These are phyloP conservation scores for Teunomyces funiuensis DNA, from an alignment of 805 yeast species.

Conservation along the genomic window DNA sequence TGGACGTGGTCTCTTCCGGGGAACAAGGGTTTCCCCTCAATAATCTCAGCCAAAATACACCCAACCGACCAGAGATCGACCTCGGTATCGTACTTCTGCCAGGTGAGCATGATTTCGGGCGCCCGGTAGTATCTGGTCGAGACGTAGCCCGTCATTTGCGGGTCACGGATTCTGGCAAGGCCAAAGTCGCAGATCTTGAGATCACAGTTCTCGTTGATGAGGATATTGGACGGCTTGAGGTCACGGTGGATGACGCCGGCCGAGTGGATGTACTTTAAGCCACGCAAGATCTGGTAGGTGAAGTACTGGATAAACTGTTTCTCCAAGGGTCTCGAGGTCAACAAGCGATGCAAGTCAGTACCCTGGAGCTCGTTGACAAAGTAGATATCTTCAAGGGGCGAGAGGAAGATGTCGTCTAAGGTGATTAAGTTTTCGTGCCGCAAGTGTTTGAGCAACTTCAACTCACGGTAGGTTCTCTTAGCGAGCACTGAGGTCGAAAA, in stretches of 20 bases:
- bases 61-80: constrained; percentile 99
- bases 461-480: constrained; percentile 93
- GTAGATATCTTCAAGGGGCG: constrained; percentile 93
- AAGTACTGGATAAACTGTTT: constrained; percentile 96
- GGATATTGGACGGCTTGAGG: constrained; percentile 79
- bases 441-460: constrained; percentile 87
- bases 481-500: constrained; percentile 93
- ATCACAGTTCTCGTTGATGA: constrained; percentile 88
- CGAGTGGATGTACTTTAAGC: constrained; percentile 84
- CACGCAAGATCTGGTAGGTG: constrained; percentile 88
- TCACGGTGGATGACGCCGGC: constrained; percentile 93
- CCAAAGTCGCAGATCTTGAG: constrained; percentile 93
- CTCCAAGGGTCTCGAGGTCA: constrained; percentile 91
- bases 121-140: constrained; percentile 95
- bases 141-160: constrained; percentile 98
- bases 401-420: constrained; percentile 87
- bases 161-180: constrained; percentile 94
- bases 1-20: constrained; percentile 99
- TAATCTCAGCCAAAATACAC: constrained; percentile 96
- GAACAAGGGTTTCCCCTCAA: constrained; percentile 93
- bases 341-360: constrained; percentile 87
- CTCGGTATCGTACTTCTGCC: constrained; percentile 97
- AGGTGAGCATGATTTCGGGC: constrained; percentile 96
- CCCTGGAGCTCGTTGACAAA: constrained; percentile 97
- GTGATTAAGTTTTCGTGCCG: constrained; percentile 94